Conservation (phyloP, 1,139 yeast species). For the Geotrichum macrosporum region DNA sequence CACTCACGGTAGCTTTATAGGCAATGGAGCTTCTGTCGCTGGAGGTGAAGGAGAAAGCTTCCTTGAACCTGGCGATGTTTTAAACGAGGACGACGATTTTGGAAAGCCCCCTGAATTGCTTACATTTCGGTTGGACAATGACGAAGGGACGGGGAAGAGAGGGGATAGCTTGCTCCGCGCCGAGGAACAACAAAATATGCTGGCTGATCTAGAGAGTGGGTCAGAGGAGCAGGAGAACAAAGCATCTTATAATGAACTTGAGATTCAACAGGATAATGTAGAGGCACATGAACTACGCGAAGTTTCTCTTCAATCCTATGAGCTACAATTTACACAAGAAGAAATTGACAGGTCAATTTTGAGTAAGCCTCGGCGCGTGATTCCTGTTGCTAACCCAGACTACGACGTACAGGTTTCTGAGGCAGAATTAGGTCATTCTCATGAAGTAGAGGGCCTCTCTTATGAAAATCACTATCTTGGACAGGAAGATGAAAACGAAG, state of each 20-base stretch:
- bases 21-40: constrained; percentile 1
- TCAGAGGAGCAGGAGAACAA: constrained; percentile 1
- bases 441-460: neutral
- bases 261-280: neutral
- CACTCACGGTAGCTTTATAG: constrained; percentile 6
- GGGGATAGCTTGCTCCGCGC: neutral
- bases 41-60: constrained; percentile 3
- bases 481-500: neutral
- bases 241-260: neutral
- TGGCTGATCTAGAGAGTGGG: constrained; percentile 3
- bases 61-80: neutral
- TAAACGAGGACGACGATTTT: constrained; percentile 7
- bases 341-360: constrained; percentile 16
- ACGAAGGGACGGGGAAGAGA: neutral
- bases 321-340: constrained; percentile 14
- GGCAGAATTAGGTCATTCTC: neutral
- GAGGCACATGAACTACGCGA: neutral
- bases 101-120: constrained; percentile 17
- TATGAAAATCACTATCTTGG: neutral
- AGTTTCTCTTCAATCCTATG: neutral
- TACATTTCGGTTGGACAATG: constrained; percentile 6
- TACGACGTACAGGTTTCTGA: neutral
- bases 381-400: neutral
- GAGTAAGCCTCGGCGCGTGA: constrained; percentile 14
- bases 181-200: constrained; percentile 7